Percentiles rank a stretch among this genome's conserved stretches.
Conservation (phyloP, 257 asterid genomes). For the Salvia rosmarinus region DNA sequence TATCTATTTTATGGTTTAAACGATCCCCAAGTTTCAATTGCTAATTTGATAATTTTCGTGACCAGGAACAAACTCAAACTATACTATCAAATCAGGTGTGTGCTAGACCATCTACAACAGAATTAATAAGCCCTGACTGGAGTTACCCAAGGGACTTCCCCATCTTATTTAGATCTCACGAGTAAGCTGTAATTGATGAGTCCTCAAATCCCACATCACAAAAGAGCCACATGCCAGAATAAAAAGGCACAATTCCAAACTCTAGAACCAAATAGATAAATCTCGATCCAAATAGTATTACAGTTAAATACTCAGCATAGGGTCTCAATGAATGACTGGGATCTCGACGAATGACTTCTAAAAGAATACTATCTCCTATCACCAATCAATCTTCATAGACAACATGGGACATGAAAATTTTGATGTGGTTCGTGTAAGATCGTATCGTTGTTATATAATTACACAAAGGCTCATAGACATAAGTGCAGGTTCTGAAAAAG, state of each 20-base stretch:
- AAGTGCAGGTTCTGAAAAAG: neutral
- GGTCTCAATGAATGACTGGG: neutral
- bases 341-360: neutral
- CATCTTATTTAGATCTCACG: slow-evolving; percentile 5
- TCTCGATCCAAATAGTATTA: slow-evolving; percentile 21
- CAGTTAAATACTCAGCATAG: slow-evolving; percentile 6
- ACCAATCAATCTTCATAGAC: slow-evolving; percentile 22
- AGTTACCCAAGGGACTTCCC: slow-evolving; percentile 19
- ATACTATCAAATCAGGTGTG: no score
- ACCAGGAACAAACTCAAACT: no score
- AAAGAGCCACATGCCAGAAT: slow-evolving; percentile 23
- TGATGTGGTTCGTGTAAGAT: slow-evolving; percentile 14
- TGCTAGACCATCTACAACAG: neutral
- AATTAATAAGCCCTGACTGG: slow-evolving; percentile 22
- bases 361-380: slow-evolving; percentile 7
- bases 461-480: slow-evolving; percentile 23
- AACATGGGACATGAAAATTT: slow-evolving; percentile 19
- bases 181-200: slow-evolving; percentile 10
- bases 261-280: slow-evolving; percentile 11
- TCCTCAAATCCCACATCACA: slow-evolving; percentile 12
- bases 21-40: slow-evolving; percentile 20
- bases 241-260: slow-evolving; percentile 18
- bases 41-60: neutral
- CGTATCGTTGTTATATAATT: slow-evolving; percentile 6
- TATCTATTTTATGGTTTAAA: slow-evolving; percentile 6